Base-by-base conservation (phyloP, 352 stramenopile genomes). In the Globisporangium apiculatum region DNA sequence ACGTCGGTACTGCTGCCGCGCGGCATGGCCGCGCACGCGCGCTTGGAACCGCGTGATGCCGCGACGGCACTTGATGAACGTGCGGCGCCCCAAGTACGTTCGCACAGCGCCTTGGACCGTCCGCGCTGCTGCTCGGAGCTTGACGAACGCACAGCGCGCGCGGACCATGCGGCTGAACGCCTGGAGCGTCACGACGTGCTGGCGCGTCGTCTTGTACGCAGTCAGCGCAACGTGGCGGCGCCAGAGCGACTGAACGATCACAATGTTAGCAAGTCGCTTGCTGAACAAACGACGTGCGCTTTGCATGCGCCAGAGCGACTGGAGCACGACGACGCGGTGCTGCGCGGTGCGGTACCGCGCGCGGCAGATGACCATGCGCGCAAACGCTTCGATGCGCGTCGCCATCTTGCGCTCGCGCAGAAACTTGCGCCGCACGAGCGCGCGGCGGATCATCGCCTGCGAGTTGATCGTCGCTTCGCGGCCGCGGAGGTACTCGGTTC, bases 401-500 rank as follows among this genome's bases (percentile, higher is more conserved):
- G 86, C 86, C 86, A 95, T 95, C 51, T 91, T 92, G 61, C 88
- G 90, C 58, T 95, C 86, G 10, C 67, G 79, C 18, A 92, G 47
- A 38, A 93, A 91, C 55, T 86, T 87, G 18, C 83, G 78, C 11
- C 83, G 83, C 50, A 91, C 75, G 7, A 95, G 68, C 5, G 78
- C 79, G 36, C 83, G 73, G 12, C 86, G 83, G 62, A 95, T 93
- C 86, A 95, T 95, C 11, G 83, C 83, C 63, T 95, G 86, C 18
- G 85, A 90, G 56, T 87, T 87, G 54, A 95, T 95, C 0, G 86
- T 95, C 7, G 86, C 86, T 53, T 94, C 78, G 55, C 86, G 75
- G 38, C 86, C 83, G 63, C 89, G 84, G n/a, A 94, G 58, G 69
- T 95, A 95, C 56, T 90, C 79, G 1, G 82, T 92, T 14, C 86